Evolutionary conservation across 495 filamentous ascomycete species (phyloP), one percentile per base, ranked within the genome.

Genomic region (Hypoxylon lenormandii): DNA sequence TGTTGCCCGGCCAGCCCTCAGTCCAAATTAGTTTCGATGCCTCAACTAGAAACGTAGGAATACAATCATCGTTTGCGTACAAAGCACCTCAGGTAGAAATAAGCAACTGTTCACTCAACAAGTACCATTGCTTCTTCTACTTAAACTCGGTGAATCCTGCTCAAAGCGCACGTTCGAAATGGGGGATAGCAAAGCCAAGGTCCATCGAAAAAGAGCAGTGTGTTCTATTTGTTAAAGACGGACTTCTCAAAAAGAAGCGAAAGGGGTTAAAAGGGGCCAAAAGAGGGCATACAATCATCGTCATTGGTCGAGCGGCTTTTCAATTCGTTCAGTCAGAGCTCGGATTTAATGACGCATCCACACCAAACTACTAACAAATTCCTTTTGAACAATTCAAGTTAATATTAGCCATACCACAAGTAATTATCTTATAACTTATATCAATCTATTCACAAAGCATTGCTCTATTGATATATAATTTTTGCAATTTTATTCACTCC

Each of bases 1-100:
- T 42, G 70, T 70, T 73, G 66, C 70, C 73, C 58, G 63, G 62
- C 51, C 66, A 73, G 50, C 56, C 33, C 65, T 33, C 51, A 19
- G 48, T 53, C 52, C 13, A 54, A 50, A 50, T 58, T 47, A 23
- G 54, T 60, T 60, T 48, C 43, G 46, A 49, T 42, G 40, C 49
- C 26, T 52, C 28, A n/a, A 23, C 3, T 53, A 16, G 4, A 33
- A 1, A 7, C 7, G 26, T 3, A 3, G 26, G 3, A 36, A 42
- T 53, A 38, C n/a, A 42, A 26, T 16, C 42, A 5, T 13, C 19
- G 21, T 15, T 2, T 3, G n/a, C n/a, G n/a, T n/a, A n/a, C n/a
- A n/a, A n/a, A n/a, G n/a, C n/a, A n/a, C n/a, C n/a, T n/a, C 2
- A 38, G 2, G 13, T 49, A 13, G 28, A 53, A 13, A 21, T n/a